Percentiles rank a stretch among this genome's conserved stretches.
These are phyloP conservation scores for Rhizopus sp. DNA, from an alignment of 371 early-diverging fungal species.

Conservation along the genomic window DNA sequence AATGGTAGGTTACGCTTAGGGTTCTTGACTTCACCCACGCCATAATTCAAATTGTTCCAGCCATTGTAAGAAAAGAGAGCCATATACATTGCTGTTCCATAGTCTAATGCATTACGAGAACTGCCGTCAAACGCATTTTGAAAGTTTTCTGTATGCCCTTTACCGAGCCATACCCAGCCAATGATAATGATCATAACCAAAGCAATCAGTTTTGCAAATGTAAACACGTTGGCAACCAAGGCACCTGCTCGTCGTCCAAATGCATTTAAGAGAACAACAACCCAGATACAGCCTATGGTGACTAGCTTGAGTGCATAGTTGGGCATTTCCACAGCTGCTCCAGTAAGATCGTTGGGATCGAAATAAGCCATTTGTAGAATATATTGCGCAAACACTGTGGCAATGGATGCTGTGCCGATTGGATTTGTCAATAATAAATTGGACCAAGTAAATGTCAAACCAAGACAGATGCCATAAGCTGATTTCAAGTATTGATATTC, in stretches of 20 bases:
- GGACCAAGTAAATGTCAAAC: constrained; percentile 36
- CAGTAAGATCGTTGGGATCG: constrained; percentile 16
- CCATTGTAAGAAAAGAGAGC: constrained; percentile 67
- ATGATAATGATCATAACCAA: constrained; percentile 43
- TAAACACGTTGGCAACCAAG: constrained; percentile 31
- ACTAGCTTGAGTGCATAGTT: constrained; percentile 33
- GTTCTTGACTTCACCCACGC: constrained; percentile 63
- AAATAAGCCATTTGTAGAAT: constrained; percentile 43
- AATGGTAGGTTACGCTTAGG: constrained; percentile 55
- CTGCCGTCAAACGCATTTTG: constrained; percentile 38
- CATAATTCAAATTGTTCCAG: constrained; percentile 67
- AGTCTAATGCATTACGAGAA: constrained; percentile 50
- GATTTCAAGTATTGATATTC: constrained; percentile 49
- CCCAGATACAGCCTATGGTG: constrained; percentile 40
- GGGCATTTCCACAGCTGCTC: constrained; percentile 17
- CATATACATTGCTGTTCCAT: constrained; percentile 60
- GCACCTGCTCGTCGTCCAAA: constrained; percentile 34
- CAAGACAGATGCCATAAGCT: constrained; percentile 33
- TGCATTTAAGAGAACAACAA: constrained; percentile 35
- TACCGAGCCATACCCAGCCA: constrained; percentile 41
- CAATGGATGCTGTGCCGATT: constrained; percentile 57
- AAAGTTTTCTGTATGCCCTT: constrained; percentile 30
- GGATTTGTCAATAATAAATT: constrained; percentile 35
- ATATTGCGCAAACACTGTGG: constrained; percentile 60
- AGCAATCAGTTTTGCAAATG: constrained; percentile 37